Base-by-base conservation (phyloP, 257 asterid species). In the Solanum habrochaites region DNA sequence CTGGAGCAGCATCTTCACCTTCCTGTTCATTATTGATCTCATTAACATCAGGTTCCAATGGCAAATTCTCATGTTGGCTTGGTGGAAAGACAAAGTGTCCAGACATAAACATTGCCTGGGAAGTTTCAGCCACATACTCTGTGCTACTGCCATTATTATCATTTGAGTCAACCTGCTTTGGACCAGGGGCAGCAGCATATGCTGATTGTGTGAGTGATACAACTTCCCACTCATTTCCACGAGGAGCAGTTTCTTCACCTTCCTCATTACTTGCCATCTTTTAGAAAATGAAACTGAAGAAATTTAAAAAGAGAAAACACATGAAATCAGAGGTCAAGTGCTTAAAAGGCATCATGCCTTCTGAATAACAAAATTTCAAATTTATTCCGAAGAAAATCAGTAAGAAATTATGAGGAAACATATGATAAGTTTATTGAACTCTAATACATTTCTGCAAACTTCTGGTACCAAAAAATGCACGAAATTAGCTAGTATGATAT, bases 171-270 rank as follows among this genome's bases (percentile, higher is more conserved):
- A 78, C 92, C 87, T 85, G 87, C 58, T 86, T 77, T 2, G 93
- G 92, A 89, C 92, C 94, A 88, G 97, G 97, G 42, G 95, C 92
- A 77, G 99, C 95, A 87, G 95, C 97, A 91, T 94, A 95, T 77
- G 95, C 89, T 39, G 99, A 96, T 43, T 93, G 96, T 21, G 98
- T 93, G 86, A 96, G 96, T 70, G 98, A 90, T 74, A 96, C 98
- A 67, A 94, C 98, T 89, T 96, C 99, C 99, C 99, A 96, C 52
- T 95, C 98, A 88, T 91, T 92, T 90, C 96, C 98, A 74, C 94
- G 96, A 31, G 97, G 87, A 84, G 87, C 90, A 83, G 89, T 86
- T 84, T 90, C 95, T 87, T 88, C 91, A 12, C 85, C 92, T 73
- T 89, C 93, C 88, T 91, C 94, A 60, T 85, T 92, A 90, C 91